These are phyloP conservation scores for Micractinium conductrix DNA, from an alignment of 139 green algal species.

Conservation along the genomic window DNA sequence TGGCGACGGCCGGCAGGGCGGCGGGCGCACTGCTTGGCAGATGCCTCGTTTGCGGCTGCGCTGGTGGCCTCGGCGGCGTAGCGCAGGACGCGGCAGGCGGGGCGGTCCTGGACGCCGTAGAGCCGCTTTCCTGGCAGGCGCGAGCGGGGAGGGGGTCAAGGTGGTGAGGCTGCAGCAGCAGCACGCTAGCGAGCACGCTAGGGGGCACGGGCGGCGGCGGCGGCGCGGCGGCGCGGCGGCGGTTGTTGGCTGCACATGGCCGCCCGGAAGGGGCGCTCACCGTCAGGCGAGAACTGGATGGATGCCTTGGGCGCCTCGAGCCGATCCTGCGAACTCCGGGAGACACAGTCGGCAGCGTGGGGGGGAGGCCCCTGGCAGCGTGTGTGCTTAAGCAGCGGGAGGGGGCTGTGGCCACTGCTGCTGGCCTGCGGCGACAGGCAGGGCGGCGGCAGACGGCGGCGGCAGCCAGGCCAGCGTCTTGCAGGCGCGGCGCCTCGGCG, in stretches of 20 bases:
- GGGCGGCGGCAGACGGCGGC: no score
- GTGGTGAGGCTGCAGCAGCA: not conserved
- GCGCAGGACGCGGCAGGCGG: conserved; percentile 1
- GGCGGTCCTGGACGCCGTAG: not conserved
- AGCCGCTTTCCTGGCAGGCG: not conserved
- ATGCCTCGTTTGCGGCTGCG: not conserved
- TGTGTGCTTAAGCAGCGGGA: no score
- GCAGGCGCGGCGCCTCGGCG: no score
- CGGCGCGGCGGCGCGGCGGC: not conserved
- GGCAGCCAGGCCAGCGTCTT: no score
- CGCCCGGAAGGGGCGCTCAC: not conserved
- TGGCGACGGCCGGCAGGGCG: conserved; percentile 3
- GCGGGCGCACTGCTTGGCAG: not conserved
- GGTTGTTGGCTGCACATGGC: no score
- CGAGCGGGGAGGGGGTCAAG: not conserved
- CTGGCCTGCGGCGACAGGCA: no score
- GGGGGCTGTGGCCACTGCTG: no score
- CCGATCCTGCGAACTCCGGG: conserved; percentile 8
- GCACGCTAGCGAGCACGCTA: not conserved
- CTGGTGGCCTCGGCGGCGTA: not conserved
- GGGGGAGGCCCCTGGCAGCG: no score
- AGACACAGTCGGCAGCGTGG: no score
- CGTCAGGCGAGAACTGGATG: conserved; percentile 4
- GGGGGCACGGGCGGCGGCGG: no score
- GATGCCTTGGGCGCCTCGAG: conserved; percentile 8